phyloP scores from a whole-genome alignment of 805 yeast genomes.

The Blastobotrys americana region DNA sequence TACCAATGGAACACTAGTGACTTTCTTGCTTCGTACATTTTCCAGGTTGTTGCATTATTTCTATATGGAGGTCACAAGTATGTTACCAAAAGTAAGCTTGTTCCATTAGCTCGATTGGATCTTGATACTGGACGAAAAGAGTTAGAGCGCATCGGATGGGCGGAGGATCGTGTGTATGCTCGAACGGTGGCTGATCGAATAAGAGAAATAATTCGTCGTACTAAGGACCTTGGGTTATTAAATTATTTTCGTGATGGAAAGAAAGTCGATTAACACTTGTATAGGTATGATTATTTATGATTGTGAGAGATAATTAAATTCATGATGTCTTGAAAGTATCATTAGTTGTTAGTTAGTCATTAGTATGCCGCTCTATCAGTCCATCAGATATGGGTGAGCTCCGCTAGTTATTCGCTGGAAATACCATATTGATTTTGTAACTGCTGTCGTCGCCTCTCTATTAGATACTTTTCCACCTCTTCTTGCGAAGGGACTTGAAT shows the following conservation, averaged over 20 bases:
- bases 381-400: background rate
- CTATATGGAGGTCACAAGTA: slow-evolving; percentile 51
- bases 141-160: slow-evolving; percentile 75
- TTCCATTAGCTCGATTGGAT: slow-evolving; percentile 66
- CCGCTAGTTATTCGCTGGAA: slow-evolving; percentile 1
- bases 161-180: slow-evolving; percentile 46
- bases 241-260: too few species aligned
- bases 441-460: slow-evolving; percentile 17
- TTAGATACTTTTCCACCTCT: slow-evolving; percentile 24
- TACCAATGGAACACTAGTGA: slow-evolving; percentile 53
- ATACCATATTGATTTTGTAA: slow-evolving; percentile 13
- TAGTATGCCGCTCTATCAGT: slow-evolving; percentile 1
- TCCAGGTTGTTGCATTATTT: slow-evolving; percentile 45
- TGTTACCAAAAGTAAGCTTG: slow-evolving; percentile 55
- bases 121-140: slow-evolving; percentile 81
- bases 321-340: slow-evolving; percentile 2
- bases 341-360: background rate
- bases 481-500: slow-evolving; percentile 17
- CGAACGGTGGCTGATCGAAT: background rate
- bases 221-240: background rate
- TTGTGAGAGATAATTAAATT: background rate
- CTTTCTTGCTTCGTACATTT: slow-evolving; percentile 61
- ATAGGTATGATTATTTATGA: background rate
- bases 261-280: background rate
- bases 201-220: background rate